phyloP scores from a whole-genome alignment of 1,284 basidiomycete genomes.

The Leccinum solheimii region DNA sequence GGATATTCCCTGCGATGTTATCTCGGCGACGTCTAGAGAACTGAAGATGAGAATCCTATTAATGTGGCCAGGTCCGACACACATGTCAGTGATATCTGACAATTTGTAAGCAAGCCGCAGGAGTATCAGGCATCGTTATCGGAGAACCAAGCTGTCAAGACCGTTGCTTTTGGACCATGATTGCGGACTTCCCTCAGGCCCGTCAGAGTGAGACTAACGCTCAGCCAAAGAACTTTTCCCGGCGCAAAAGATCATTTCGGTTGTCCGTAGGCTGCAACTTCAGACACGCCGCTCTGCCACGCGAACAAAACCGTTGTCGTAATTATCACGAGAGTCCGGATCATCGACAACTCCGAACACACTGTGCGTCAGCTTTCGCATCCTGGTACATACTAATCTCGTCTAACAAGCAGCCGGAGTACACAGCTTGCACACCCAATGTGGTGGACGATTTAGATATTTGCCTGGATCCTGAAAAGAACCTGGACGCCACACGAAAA shows the following conservation, averaged over 20 bases:
- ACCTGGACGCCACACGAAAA: not conserved
- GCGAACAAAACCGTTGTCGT: not conserved
- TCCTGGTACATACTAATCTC: not conserved
- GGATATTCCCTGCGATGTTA: not conserved
- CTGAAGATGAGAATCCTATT: not conserved
- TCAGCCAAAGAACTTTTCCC: not conserved
- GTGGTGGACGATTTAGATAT: not conserved
- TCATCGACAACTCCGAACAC: not conserved
- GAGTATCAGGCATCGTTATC: not conserved
- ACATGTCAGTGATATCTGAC: not conserved
- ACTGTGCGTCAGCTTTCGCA: not conserved
- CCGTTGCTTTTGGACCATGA: not conserved
- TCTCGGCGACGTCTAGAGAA: not conserved
- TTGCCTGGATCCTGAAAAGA: not conserved
- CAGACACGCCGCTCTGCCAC: not conserved
- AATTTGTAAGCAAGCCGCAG: not conserved
- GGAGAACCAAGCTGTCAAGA: not conserved
- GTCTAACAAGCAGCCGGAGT: not conserved
- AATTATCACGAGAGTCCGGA: not conserved
- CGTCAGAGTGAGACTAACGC: not conserved
- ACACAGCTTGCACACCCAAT: not conserved
- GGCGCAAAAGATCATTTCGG: not conserved
- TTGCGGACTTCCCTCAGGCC: not conserved
- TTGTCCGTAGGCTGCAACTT: not conserved
- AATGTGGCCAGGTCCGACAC: not conserved